phyloP scores from a whole-genome alignment of 2,329 filamentous ascomycete species.

The Diaporthe velutina region DNA sequence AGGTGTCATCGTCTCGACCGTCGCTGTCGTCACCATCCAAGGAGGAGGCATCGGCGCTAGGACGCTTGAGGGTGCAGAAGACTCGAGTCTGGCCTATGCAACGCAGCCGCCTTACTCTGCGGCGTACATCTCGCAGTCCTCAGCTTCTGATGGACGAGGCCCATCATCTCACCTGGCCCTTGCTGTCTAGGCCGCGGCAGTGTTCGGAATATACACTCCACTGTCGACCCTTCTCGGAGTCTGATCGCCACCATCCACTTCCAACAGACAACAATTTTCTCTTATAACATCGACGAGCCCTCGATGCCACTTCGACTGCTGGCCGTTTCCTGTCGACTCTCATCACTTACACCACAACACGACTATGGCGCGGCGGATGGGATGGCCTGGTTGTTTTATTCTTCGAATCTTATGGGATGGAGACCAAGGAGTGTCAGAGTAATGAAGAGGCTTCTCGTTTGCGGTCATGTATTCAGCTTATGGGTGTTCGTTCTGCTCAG shows the following conservation, averaged over 20 bases:
- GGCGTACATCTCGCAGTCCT: constrained; percentile 37
- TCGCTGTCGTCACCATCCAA: constrained; percentile 37
- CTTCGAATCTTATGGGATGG: constrained; percentile 36
- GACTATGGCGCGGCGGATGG: constrained; percentile 30
- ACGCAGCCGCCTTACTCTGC: constrained; percentile 33
- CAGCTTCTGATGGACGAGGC: constrained; percentile 32
- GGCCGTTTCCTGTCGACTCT: background rate
- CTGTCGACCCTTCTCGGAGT: constrained; percentile 34
- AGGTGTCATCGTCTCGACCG: constrained; percentile 36
- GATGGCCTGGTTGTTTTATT: constrained; percentile 34
- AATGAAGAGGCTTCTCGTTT: constrained; percentile 32
- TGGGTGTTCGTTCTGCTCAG: constrained; percentile 13
- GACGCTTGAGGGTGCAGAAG: constrained; percentile 33
- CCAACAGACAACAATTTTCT: background rate
- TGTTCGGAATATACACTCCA: constrained; percentile 38
- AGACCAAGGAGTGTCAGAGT: constrained; percentile 33
- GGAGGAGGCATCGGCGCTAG: constrained; percentile 38
- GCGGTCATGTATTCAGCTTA: constrained; percentile 33
- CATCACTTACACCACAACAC: constrained; percentile 27
- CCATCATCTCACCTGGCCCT: constrained; percentile 38
- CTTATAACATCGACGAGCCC: background rate
- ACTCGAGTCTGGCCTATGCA: constrained; percentile 30
- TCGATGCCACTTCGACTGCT: background rate
- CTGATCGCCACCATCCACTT: constrained; percentile 32
- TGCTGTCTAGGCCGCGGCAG: constrained; percentile 39